These are phyloP conservation scores for Actinidia arguta DNA, from an alignment of 179 eudicot genomes.

Conservation along the genomic window DNA sequence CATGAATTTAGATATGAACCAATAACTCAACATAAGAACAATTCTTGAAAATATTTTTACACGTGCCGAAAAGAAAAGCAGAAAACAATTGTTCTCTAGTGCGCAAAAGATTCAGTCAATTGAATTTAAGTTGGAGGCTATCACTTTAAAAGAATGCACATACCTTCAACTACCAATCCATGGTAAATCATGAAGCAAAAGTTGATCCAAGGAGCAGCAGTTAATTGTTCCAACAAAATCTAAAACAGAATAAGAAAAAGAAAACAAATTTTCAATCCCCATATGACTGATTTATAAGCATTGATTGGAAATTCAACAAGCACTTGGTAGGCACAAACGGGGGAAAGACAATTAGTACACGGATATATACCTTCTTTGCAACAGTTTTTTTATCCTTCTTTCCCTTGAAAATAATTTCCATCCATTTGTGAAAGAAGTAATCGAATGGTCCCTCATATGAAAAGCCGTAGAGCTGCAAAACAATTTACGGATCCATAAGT, in stretches of 20 bases:
- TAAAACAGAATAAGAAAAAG: slow-evolving; percentile 13
- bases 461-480: slow-evolving; percentile 61
- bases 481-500: slow-evolving; percentile 11
- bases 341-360: too few relatives aligned
- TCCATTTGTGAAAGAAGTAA: slow-evolving; percentile 59
- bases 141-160: background rate
- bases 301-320: background rate
- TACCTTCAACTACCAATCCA: slow-evolving; percentile 71
- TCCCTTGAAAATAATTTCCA: slow-evolving; percentile 57
- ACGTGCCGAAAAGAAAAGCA: too few relatives aligned
- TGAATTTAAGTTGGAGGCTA: background rate
- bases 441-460: slow-evolving; percentile 69
- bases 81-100: too few relatives aligned
- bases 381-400: slow-evolving; percentile 56
- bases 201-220: slow-evolving; percentile 67
- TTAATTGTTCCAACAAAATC: slow-evolving; percentile 69
- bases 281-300: background rate
- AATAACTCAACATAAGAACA: too few relatives aligned
- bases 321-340: background rate
- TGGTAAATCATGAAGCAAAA: slow-evolving; percentile 63
- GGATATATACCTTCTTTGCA: slow-evolving; percentile 59
- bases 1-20: too few relatives aligned
- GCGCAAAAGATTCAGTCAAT: too few relatives aligned
- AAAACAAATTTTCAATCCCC: background rate
- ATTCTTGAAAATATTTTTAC: too few relatives aligned